Percentiles rank a stretch among this genome's conserved stretches.
Evolutionary conservation across 148 eudicot genomes (phyloP).

Genomic region (Euryodendron excelsum): DNA sequence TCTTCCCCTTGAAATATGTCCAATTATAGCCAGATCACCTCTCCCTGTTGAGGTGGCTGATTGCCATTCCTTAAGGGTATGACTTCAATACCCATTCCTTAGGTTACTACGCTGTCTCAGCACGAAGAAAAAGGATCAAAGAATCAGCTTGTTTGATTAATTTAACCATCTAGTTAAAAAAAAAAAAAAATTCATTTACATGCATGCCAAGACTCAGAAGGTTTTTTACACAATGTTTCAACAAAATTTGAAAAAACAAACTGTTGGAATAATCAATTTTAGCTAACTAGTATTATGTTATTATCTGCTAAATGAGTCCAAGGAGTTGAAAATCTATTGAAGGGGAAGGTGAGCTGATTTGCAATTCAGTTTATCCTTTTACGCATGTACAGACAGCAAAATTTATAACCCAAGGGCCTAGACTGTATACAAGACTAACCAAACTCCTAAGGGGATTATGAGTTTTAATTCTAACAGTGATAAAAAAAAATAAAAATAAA

Average conservation of each 20-base stretch:
- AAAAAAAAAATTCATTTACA: not conserved
- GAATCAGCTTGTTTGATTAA: not conserved
- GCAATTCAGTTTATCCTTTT: not conserved
- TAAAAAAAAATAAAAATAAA: too few species aligned
- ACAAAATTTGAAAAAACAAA: not conserved
- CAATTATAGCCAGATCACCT: not conserved
- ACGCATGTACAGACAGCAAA: not conserved
- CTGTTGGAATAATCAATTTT: not conserved
- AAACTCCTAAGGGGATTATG: not conserved
- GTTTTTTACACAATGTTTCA: not conserved
- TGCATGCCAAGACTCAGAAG: not conserved
- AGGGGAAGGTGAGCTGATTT: not conserved
- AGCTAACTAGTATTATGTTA: not conserved
- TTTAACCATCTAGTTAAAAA: not conserved
- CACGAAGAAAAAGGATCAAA: not conserved
- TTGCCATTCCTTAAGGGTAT: not conserved
- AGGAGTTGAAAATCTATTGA: too few species aligned
- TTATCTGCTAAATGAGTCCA: too few species aligned
- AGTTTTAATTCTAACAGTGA: too few species aligned
- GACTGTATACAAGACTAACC: not conserved
- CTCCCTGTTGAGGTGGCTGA: not conserved
- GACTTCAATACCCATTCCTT: not conserved
- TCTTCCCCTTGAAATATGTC: not conserved
- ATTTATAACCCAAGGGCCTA: not conserved
- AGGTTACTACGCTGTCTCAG: too few species aligned